phyloP scores from a whole-genome alignment of 176 grass and related monocot species.

The Aegilops speltoides region DNA sequence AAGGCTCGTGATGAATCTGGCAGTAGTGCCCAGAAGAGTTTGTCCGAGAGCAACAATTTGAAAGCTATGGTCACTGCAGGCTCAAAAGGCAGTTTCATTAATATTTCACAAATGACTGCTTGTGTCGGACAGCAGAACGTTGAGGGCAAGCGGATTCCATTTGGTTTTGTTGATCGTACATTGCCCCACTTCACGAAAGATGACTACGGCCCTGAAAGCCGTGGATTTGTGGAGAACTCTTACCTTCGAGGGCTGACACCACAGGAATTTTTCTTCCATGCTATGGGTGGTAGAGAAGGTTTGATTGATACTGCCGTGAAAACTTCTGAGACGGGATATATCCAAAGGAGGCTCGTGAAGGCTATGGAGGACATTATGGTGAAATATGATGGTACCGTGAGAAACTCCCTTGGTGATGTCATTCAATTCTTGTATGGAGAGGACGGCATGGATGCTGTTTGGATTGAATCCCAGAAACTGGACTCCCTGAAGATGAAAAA shows the following conservation, averaged over 20 bases:
- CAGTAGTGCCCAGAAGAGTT: constrained; percentile 92
- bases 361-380: constrained; percentile 99
- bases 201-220: constrained; percentile 86
- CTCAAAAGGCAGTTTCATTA: constrained; percentile 95
- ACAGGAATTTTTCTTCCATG: constrained; percentile 96
- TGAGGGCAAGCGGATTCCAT: constrained; percentile 96
- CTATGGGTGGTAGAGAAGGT: constrained; percentile 89
- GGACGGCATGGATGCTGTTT: constrained; percentile 99
- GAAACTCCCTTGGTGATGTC: constrained; percentile 91
- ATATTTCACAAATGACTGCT: constrained; percentile 99
- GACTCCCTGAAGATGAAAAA: constrained; percentile 97
- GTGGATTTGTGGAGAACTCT: constrained; percentile 98
- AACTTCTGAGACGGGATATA: constrained; percentile 94
- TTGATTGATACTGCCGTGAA: constrained; percentile 91
- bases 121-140: constrained; percentile 99
- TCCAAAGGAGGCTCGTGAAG: constrained; percentile 88
- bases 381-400: constrained; percentile 94
- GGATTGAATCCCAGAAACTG: constrained; percentile 92
- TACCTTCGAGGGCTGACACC: constrained; percentile 93
- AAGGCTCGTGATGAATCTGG: constrained; percentile 99
- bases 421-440: constrained; percentile 99
- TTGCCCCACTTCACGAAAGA: constrained; percentile 95
- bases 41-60: constrained; percentile 98
- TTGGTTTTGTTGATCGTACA: constrained; percentile 81
- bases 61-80: constrained; percentile 99